A percentile compares a stretch with the other conserved stretches of the same genome.
Evolutionary conservation across 139 green algal genomes (phyloP).

Genomic region (Micromonas pusilla): DNA sequence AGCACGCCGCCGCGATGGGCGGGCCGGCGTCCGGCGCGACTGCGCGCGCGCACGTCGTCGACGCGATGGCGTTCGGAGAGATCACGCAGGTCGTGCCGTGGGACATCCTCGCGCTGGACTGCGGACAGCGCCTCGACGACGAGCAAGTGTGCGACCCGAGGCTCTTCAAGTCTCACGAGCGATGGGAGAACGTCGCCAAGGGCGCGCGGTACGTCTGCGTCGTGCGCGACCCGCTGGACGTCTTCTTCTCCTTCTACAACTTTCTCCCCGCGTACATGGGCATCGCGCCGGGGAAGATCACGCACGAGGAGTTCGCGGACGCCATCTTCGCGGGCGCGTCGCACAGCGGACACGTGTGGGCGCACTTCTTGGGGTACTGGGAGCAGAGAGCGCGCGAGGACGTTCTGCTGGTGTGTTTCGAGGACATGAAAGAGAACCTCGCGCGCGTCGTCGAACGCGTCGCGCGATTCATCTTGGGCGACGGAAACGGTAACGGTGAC

Average conservation of each 20-base stretch:
- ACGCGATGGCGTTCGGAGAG: conserved; percentile 23
- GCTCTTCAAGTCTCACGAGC: conserved; percentile 32
- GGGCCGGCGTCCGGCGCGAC: conserved; percentile 22
- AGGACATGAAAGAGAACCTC: conserved; percentile 24
- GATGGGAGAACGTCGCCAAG: background rate
- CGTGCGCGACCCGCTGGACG: background rate
- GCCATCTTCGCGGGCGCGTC: conserved; percentile 17
- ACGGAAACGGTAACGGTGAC: too few relatives aligned
- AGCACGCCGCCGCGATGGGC: too few relatives aligned
- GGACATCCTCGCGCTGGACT: conserved; percentile 22
- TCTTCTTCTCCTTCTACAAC: conserved; percentile 20
- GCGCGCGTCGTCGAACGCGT: background rate
- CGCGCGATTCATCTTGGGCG: conserved; percentile 7
- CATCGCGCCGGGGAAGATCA: background rate
- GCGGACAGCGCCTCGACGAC: background rate
- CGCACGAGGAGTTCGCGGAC: conserved; percentile 2
- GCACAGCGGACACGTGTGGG: background rate
- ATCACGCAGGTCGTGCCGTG: conserved; percentile 35
- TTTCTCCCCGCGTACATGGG: conserved; percentile 20
- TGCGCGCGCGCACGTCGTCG: too few relatives aligned
- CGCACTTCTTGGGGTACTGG: background rate
- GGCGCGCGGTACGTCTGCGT: conserved; percentile 14
- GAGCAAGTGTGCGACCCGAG: conserved; percentile 11
- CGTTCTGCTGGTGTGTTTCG: conserved; percentile 18
- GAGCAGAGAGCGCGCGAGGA: background rate